Evolutionary conservation across 768 basidiomycete genomes (phyloP).

Genomic region (Pleurotus salmoneostramineus): DNA sequence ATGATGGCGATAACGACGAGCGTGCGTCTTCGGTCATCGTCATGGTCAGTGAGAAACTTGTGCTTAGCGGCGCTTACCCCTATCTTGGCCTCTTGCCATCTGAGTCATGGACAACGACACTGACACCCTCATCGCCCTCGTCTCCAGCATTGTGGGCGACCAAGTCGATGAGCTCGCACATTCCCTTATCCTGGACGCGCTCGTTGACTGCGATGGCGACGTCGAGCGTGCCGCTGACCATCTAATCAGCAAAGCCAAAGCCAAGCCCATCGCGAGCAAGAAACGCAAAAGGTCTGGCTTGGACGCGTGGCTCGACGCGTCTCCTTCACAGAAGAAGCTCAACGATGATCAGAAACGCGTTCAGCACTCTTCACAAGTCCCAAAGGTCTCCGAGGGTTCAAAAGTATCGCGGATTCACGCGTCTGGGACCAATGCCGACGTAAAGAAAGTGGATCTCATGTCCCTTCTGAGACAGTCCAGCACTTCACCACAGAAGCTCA

Average conservation of each 20-base stretch:
- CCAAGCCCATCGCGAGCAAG: slow-evolving; percentile 21
- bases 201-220: slow-evolving; percentile 55
- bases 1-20: not conserved
- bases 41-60: not conserved
- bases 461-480: slow-evolving; percentile 46
- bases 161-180: slow-evolving; percentile 13
- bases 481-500: not conserved
- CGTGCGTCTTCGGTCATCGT: not conserved
- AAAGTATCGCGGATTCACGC: not conserved
- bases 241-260: slow-evolving; percentile 20
- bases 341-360: not conserved
- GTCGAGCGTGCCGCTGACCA: slow-evolving; percentile 43
- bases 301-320: slow-evolving; percentile 49
- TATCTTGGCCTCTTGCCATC: not conserved
- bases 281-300: slow-evolving; percentile 52
- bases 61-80: not conserved
- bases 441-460: slow-evolving; percentile 43
- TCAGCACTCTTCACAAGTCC: not conserved
- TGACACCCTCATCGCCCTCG: slow-evolving; percentile 63
- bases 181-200: slow-evolving; percentile 50
- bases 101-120: slow-evolving; percentile 40
- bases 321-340: slow-evolving; percentile 16
- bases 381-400: not conserved
- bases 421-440: not conserved
- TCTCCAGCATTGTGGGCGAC: slow-evolving; percentile 54